Evolutionary conservation across 768 basidiomycete species (phyloP), one percentile per base, ranked within the genome.

Genomic region (Serendipita sp.): DNA sequence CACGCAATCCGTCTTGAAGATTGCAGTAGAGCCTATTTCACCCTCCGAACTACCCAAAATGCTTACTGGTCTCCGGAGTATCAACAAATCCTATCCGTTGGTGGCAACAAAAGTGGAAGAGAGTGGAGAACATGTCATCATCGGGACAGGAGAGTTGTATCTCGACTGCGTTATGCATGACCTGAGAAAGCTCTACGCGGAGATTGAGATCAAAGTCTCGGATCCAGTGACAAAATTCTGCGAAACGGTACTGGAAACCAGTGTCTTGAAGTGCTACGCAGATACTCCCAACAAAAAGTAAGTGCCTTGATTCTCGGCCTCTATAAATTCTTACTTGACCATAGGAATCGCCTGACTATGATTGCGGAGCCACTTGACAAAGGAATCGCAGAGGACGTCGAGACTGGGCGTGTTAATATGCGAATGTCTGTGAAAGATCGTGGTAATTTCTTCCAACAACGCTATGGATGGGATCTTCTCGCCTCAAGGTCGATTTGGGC

Each of bases 191-290:
- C 72, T 98, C 66, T 99, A 95, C 76, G 85, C 93, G 35, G 96
- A 99, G 78, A 96, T 98, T 69, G 96, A 99, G 79, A 97, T 99
- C 80, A 99, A 99, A 78, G 93, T 98, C 13, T 98, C 95, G 28
- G 96, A 99, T 77, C 96, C 96, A 1, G 93, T 98, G 44, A 95
- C 93, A 15, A 91, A 92, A 72, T 99, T 99, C 77, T 89, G 91
- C 72, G 96, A 99, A 78, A 99, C 96, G 1, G 95, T 98, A 23
- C 78, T 97, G 68, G 96, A 99, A 78, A 98, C 95, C 36, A 92
- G 89, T 69, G 96, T 95, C 2, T 76, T 99, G 68, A 99, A 98
- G 76, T 98, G 95, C 72, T 99, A 99, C 74, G 96, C 96, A 16
- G 96, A 98, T 70, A 98, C 96, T 35, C 96, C 96, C 3, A 99